These are phyloP conservation scores for Cercospora sp. DNA, from an alignment of 2,329 filamentous ascomycete species.

Conservation along the genomic window DNA sequence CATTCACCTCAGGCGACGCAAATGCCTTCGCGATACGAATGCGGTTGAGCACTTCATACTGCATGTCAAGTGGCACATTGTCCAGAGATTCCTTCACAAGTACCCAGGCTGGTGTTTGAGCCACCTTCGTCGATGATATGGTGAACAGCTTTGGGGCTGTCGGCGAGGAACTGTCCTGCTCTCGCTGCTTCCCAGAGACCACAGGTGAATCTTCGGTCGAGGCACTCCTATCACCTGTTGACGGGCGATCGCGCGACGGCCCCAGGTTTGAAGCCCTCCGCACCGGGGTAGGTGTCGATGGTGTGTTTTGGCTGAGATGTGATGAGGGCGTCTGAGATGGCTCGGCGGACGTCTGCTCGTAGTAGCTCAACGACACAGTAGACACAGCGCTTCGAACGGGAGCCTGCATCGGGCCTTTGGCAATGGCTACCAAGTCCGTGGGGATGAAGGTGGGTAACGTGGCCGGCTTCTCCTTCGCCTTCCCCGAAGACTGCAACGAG, in stretches of 20 bases:
- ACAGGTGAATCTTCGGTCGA: constrained; percentile 31
- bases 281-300: constrained; percentile 62
- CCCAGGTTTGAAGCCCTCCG: constrained; percentile 62
- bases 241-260: constrained; percentile 41
- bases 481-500: constrained; percentile 57
- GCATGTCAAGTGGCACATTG: constrained; percentile 69
- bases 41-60: constrained; percentile 83
- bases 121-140: constrained; percentile 56
- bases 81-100: constrained; percentile 46
- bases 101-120: constrained; percentile 45
- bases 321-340: constrained; percentile 33
- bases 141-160: constrained; percentile 60
- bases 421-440: constrained; percentile 79
- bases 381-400: constrained; percentile 70
- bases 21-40: constrained; percentile 82
- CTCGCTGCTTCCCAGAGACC: constrained; percentile 34
- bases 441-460: constrained; percentile 64
- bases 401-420: constrained; percentile 52
- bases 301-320: constrained; percentile 47
- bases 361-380: constrained; percentile 81
- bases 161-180: constrained; percentile 42
- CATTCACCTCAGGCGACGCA: constrained; percentile 61
- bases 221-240: constrained; percentile 29
- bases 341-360: constrained; percentile 49
- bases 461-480: constrained; percentile 72